A percentile compares a stretch with the other conserved stretches of the same genome.
Evolutionary conservation across 768 basidiomycete species (phyloP).

Genomic region (Macrolepiota fuliginosa): DNA sequence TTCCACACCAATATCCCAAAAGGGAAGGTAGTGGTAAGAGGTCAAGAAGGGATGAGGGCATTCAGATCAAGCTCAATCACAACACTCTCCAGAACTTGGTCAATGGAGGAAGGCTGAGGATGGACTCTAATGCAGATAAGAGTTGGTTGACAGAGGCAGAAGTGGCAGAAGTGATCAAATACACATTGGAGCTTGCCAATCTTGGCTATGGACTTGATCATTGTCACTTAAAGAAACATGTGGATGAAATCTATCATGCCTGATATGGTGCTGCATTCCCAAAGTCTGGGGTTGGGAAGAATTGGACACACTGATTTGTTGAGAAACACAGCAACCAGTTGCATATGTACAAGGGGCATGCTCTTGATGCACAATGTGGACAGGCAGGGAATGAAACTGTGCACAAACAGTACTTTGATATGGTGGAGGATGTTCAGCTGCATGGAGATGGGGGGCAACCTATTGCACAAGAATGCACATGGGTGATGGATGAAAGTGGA

Average conservation of each 20-base stretch:
- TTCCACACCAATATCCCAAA: too few species aligned
- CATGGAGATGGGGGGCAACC: slow-evolving; percentile 15
- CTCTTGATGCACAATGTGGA: slow-evolving; percentile 32
- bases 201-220: neutral
- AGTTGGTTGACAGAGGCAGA: neutral
- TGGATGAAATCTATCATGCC: neutral
- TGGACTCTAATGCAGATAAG: neutral
- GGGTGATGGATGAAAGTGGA: slow-evolving; percentile 34
- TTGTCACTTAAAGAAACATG: neutral
- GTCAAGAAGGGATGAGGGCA: too few species aligned
- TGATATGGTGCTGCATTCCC: neutral
- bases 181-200: neutral
- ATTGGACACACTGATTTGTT: slow-evolving; percentile 24
- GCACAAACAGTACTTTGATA: slow-evolving; percentile 29
- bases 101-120: neutral
- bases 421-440: slow-evolving; percentile 25
- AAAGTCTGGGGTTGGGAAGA: neutral
- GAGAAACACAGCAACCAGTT: slow-evolving; percentile 26
- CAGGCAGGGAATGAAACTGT: slow-evolving; percentile 34
- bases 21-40: too few species aligned
- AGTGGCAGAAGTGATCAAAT: neutral
- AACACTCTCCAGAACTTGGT: neutral
- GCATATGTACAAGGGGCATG: slow-evolving; percentile 24
- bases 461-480: slow-evolving; percentile 25
- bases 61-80: neutral